Conservation (phyloP, 257 asterid genomes). For the Mentha longifolia region DNA sequence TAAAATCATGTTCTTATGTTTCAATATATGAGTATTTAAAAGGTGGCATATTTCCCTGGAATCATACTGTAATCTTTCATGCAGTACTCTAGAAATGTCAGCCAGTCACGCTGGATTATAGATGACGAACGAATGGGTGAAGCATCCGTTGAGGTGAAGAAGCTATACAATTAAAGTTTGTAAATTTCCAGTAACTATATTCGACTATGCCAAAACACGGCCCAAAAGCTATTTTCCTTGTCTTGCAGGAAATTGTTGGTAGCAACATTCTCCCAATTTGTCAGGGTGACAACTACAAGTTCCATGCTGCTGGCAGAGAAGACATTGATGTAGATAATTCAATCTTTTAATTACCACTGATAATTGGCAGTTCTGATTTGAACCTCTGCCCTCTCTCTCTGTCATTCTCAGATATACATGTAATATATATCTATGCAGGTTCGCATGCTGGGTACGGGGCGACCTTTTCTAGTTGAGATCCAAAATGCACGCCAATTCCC, state of each 20-base stretch:
- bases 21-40: not conserved
- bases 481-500: conserved; percentile 81
- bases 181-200: conserved; percentile 22
- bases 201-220: conserved; percentile 24
- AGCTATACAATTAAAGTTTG: conserved; percentile 22
- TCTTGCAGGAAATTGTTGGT: conserved; percentile 85
- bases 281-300: conserved; percentile 83
- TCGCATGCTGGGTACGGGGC: conserved; percentile 94
- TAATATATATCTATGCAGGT: conserved; percentile 53
- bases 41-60: conserved; percentile 8
- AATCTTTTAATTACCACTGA: conserved; percentile 24
- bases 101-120: conserved; percentile 95
- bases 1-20: not conserved
- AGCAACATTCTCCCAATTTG: conserved; percentile 78
- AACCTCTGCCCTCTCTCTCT: conserved; percentile 12
- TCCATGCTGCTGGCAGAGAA: conserved; percentile 99
- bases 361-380: conserved; percentile 28
- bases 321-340: conserved; percentile 79
- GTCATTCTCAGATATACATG: not conserved
- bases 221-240: conserved; percentile 22
- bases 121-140: conserved; percentile 98
- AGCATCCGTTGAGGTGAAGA: conserved; percentile 89
- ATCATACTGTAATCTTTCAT: conserved; percentile 35
- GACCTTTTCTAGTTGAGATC: conserved; percentile 92
- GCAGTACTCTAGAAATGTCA: conserved; percentile 92